Evolutionary conservation across 768 basidiomycete genomes (phyloP).

Genomic region (Mycena chlorophos): DNA sequence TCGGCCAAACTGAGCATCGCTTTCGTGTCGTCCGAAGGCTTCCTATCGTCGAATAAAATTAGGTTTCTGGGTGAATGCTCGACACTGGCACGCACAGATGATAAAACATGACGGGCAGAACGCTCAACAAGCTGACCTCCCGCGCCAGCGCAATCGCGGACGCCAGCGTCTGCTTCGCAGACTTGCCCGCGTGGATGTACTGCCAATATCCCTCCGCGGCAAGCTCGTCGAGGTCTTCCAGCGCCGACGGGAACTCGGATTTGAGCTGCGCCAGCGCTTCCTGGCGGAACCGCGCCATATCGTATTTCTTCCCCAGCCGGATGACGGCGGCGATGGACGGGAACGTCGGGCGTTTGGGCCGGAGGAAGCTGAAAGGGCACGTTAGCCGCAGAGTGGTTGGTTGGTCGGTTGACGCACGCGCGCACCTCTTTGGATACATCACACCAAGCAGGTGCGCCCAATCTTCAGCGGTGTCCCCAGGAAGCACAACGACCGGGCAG

Average conservation of each 20-base stretch:
- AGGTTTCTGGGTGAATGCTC: not conserved
- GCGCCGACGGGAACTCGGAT: not conserved
- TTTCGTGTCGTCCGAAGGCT: not conserved
- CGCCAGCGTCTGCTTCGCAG: not conserved
- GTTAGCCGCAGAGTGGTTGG: not conserved
- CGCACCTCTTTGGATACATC: not conserved
- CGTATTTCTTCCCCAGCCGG: not conserved
- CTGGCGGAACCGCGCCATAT: not conserved
- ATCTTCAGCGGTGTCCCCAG: constrained; percentile 25
- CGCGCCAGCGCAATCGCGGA: too few relatives aligned
- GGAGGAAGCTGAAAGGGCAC: not conserved
- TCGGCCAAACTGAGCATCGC: not conserved
- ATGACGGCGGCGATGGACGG: not conserved
- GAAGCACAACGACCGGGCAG: constrained; percentile 19
- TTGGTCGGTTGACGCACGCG: too few relatives aligned
- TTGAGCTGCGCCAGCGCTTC: not conserved
- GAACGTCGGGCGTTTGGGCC: not conserved
- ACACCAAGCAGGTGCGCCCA: not conserved
- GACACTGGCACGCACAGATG: not conserved
- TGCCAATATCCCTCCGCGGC: not conserved
- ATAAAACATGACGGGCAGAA: too few relatives aligned
- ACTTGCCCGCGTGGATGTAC: not conserved
- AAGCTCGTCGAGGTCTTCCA: constrained; percentile 4
- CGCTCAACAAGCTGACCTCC: too few relatives aligned
- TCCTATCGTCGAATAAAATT: not conserved